Evolutionary conservation across 306 rosid genomes (phyloP).

Genomic region (Arachis stenosperma): DNA sequence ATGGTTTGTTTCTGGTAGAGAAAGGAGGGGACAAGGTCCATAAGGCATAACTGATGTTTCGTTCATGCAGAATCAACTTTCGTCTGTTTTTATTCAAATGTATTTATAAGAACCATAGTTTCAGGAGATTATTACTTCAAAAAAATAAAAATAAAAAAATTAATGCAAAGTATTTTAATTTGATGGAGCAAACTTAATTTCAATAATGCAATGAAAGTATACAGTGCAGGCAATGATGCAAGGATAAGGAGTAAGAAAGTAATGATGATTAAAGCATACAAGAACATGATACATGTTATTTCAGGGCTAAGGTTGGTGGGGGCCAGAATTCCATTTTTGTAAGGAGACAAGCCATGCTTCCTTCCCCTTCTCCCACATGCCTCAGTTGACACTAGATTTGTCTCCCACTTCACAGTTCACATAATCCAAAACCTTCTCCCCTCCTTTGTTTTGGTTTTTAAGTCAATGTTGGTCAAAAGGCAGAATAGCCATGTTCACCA

Average conservation of each 20-base stretch:
- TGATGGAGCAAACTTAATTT: too few species aligned
- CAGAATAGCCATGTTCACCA: slow-evolving; percentile 31
- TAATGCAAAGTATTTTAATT: background rate
- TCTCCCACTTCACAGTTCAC: slow-evolving; percentile 46
- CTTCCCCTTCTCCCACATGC: slow-evolving; percentile 53
- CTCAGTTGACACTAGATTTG: slow-evolving; percentile 48
- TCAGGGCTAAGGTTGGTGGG: slow-evolving; percentile 13
- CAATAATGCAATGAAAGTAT: background rate
- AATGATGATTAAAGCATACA: slow-evolving; percentile 27
- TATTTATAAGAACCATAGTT: too few species aligned
- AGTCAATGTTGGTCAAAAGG: slow-evolving; percentile 34
- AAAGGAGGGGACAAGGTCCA: background rate
- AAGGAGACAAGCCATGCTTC: slow-evolving; percentile 60
- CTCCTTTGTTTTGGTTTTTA: slow-evolving; percentile 5
- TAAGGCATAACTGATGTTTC: background rate
- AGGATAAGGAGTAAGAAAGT: slow-evolving; percentile 15
- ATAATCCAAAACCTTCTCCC: slow-evolving; percentile 29
- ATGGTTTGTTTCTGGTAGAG: background rate
- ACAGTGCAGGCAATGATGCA: background rate
- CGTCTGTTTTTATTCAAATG: too few species aligned
- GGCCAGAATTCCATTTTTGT: slow-evolving; percentile 43
- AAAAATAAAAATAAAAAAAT: background rate
- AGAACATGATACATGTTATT: too few species aligned
- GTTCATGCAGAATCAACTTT: background rate
- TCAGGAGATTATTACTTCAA: too few species aligned